These are phyloP conservation scores for Cardiosporidium cionae DNA, from an alignment of 169 alveolate species.

Conservation along the genomic window DNA sequence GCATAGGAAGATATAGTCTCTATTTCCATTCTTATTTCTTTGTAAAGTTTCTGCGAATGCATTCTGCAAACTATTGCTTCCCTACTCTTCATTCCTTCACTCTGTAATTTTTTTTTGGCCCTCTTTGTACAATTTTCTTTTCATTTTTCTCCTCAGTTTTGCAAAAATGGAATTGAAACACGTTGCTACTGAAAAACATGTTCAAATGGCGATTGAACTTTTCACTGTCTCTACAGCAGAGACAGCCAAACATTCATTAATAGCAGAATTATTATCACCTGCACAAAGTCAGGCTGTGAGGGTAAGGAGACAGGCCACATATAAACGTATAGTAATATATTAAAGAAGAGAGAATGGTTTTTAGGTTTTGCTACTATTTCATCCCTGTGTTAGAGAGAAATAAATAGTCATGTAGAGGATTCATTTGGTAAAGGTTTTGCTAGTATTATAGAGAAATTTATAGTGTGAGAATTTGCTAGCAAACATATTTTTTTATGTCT, in stretches of 20 bases:
- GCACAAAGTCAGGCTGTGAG: slow-evolving; percentile 64
- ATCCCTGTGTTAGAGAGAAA: neutral
- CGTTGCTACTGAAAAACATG: slow-evolving; percentile 72
- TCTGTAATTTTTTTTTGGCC: too few species aligned
- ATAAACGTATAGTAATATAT: neutral
- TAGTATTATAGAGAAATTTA: neutral
- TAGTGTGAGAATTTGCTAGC: neutral
- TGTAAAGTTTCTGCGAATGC: too few species aligned
- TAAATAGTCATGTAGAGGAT: too few species aligned
- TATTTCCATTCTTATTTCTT: too few species aligned
- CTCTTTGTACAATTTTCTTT: too few species aligned
- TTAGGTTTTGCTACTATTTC: too few species aligned
- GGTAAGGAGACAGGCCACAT: slow-evolving; percentile 22
- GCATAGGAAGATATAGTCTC: too few species aligned
- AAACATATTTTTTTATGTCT: neutral
- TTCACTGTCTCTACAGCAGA: slow-evolving; percentile 80
- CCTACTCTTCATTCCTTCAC: too few species aligned
- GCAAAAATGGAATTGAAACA: slow-evolving; percentile 80
- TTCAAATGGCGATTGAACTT: slow-evolving; percentile 77
- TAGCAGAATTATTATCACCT: slow-evolving; percentile 61
- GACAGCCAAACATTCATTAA: slow-evolving; percentile 64
- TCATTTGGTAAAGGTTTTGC: neutral
- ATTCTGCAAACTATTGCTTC: too few species aligned
- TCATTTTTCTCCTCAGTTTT: slow-evolving; percentile 42
- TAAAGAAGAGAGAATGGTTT: neutral